Evolutionary conservation across 306 rosid species (phyloP), one percentile per base, ranked within the genome.

Genomic region (Canavalia gladiata): DNA sequence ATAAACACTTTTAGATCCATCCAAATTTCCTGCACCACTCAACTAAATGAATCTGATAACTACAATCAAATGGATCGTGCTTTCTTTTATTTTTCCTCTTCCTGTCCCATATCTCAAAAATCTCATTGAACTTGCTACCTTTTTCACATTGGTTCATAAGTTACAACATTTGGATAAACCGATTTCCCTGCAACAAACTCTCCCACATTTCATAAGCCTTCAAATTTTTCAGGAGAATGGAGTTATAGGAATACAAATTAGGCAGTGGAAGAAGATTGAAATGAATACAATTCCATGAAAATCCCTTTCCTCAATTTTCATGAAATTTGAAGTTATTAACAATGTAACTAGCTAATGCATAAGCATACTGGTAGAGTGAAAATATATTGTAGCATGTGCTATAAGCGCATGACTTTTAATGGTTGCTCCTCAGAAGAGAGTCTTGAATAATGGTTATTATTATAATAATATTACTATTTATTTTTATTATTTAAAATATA

Each of bases 151-250:
- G 62, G 4, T 41, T 41, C 39, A 30, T 85, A 90, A 28, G 90
- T 83, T 34, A 72, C 89, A 64, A 78, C 88, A 80, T 87, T 89
- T 7, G 92, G 91, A 85, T 86, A 43, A 73, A 18, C 85, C 5
- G 72, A 68, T 2, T 82, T 56, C n/a, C 37, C 56, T 25, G 63
- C 73, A 81, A 25, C 75, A 92, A 64, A 81, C 89, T 86, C 74
- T 85, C 90, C 91, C 89, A 87, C 52, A 90, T 65, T 85, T 83
- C 90, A 74, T 79, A 86, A 51, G 85, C 93, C 84, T 81, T 84
- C 81, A 55, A 49, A 55, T 67, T 33, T 41, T 65, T 42, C 13
- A 25, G 25, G 25, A 4, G 33, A 67, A 2, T 42, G 37, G 39
- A 68, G 39, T 46, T 68, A 41, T 29, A 29, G 55, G 56, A 45